Evolutionary conservation across 2,329 filamentous ascomycete species (phyloP).

Genomic region (Diplodia scrobiculata): DNA sequence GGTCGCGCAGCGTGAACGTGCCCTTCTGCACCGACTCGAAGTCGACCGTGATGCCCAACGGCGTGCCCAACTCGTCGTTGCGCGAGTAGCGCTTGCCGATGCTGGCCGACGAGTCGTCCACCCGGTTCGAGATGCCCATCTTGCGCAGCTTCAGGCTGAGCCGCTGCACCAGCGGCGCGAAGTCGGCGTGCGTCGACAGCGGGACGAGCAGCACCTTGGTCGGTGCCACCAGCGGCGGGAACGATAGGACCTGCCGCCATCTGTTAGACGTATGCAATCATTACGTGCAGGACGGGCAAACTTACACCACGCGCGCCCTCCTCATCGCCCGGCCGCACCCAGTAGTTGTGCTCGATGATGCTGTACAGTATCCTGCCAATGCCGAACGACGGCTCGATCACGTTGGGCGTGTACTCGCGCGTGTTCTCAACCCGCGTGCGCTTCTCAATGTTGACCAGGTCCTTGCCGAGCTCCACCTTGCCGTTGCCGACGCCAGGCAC

Average conservation of each 20-base stretch:
- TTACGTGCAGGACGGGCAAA: constrained; percentile 35
- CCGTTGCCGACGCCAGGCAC: constrained; percentile 68
- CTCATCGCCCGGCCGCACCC: constrained; percentile 82
- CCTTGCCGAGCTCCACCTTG: constrained; percentile 76
- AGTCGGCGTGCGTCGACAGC: constrained; percentile 76
- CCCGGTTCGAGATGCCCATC: constrained; percentile 75
- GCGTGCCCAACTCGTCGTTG: constrained; percentile 94
- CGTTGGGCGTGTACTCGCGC: constrained; percentile 90
- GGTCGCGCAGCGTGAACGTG: constrained; percentile 83
- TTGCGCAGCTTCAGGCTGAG: constrained; percentile 76
- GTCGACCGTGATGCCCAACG: constrained; percentile 90
- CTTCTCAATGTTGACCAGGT: constrained; percentile 81
- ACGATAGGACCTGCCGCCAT: constrained; percentile 63
- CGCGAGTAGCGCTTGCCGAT: constrained; percentile 89
- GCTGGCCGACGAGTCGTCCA: constrained; percentile 86
- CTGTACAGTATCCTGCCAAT: constrained; percentile 93
- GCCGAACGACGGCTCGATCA: constrained; percentile 96
- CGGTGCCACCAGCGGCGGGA: constrained; percentile 78
- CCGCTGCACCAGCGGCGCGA: constrained; percentile 73
- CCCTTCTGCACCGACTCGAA: constrained; percentile 91
- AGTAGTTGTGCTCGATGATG: constrained; percentile 92
- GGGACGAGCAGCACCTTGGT: constrained; percentile 94
- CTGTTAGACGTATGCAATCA: constrained; percentile 12
- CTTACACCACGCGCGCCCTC: constrained; percentile 72
- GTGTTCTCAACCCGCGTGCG: constrained; percentile 79